These are phyloP conservation scores for Turnera subulata DNA, from an alignment of 345 rosid genomes.

Conservation along the genomic window DNA sequence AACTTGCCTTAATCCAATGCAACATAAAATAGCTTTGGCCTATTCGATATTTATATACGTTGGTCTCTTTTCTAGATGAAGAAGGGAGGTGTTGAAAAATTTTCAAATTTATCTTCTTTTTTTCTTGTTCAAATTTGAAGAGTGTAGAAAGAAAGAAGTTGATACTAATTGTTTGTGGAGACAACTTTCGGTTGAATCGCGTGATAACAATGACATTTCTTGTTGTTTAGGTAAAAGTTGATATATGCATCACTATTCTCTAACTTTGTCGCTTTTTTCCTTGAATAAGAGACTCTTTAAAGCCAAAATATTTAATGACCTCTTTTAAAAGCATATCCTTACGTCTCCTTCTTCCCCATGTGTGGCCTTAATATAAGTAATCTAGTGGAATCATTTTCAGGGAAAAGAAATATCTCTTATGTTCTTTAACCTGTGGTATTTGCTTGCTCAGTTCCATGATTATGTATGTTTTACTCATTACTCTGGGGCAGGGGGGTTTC, in stretches of 20 bases:
- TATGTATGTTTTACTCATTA: too few relatives aligned
- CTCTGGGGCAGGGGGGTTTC: too few relatives aligned
- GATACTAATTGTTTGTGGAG: slow-evolving; percentile 20
- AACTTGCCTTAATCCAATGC: neutral
- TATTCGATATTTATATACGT: neutral
- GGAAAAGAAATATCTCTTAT: too few relatives aligned
- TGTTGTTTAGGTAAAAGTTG: slow-evolving; percentile 32
- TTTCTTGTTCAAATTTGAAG: neutral
- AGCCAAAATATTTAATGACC: neutral
- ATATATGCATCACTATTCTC: neutral
- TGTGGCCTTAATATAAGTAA: neutral
- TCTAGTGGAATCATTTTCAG: too few relatives aligned
- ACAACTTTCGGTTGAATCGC: slow-evolving; percentile 34
- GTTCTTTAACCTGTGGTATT: too few relatives aligned
- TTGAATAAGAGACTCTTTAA: neutral
- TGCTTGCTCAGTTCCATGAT: too few relatives aligned
- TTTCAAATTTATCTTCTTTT: too few relatives aligned
- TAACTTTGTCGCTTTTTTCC: neutral
- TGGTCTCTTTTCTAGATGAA: too few relatives aligned
- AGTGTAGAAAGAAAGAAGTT: neutral
- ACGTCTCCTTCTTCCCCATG: neutral
- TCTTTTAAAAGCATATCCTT: neutral
- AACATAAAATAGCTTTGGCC: neutral
- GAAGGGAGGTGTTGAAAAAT: neutral
- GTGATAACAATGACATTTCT: slow-evolving; percentile 42